These are phyloP conservation scores for Starmerella lactis-condensi DNA, from an alignment of 805 yeast species.

Conservation along the genomic window DNA sequence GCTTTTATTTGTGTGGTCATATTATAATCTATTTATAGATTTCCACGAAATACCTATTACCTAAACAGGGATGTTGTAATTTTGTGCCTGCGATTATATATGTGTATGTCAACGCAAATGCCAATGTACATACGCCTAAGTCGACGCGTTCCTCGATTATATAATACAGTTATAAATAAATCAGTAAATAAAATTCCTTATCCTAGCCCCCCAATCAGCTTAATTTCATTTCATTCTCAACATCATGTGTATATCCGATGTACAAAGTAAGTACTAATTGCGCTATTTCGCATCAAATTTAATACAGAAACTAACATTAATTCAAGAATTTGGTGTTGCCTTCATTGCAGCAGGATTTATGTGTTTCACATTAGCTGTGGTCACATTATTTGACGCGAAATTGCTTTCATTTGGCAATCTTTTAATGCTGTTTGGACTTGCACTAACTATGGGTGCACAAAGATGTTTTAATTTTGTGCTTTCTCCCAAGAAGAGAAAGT, in stretches of 20 bases:
- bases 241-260: conserved; percentile 23
- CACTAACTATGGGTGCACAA: conserved; percentile 71
- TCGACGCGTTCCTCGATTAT: too few relatives aligned
- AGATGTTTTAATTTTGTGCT: conserved; percentile 69
- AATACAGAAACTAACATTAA: conserved; percentile 5
- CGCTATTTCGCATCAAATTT: neutral
- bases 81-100: too few relatives aligned
- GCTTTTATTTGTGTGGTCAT: too few relatives aligned
- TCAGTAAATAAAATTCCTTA: too few relatives aligned
- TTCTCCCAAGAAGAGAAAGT: conserved; percentile 71
- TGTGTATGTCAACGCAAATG: too few relatives aligned
- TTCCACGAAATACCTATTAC: too few relatives aligned
- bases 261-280: conserved; percentile 22
- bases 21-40: too few relatives aligned
- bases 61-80: too few relatives aligned
- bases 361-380: conserved; percentile 62
- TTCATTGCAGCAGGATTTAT: conserved; percentile 59
- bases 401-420: conserved; percentile 78
- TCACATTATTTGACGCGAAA: conserved; percentile 76
- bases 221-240: too few relatives aligned
- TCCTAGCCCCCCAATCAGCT: too few relatives aligned
- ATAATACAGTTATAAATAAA: too few relatives aligned
- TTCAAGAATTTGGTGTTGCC: conserved; percentile 70
- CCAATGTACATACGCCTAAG: too few relatives aligned
- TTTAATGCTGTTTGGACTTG: conserved; percentile 60